Evolutionary conservation across 176 grass and related monocot species (phyloP).

Genomic region (Musa acuminata): DNA sequence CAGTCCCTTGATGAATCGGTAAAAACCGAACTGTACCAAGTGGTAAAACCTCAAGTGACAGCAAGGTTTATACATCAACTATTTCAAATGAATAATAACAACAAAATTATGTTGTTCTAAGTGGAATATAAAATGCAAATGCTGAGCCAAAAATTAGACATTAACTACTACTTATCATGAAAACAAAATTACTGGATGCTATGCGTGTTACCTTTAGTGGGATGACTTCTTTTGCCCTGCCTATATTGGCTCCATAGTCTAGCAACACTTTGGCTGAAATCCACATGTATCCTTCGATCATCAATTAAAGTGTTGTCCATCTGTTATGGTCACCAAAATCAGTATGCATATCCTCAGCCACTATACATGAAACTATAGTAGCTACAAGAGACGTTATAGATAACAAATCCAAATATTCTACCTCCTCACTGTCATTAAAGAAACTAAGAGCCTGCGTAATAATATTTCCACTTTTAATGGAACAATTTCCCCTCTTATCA

Average conservation of each 20-base stretch:
- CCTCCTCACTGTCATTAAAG: no score
- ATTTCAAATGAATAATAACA: neutral
- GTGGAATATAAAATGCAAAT: neutral
- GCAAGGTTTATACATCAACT: no score
- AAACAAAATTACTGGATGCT: neutral
- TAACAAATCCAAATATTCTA: no score
- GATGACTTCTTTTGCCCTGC: slow-evolving; percentile 66
- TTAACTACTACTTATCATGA: neutral
- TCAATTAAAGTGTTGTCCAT: slow-evolving; percentile 98
- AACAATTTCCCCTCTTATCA: no score
- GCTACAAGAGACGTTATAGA: neutral
- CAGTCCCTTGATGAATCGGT: no score
- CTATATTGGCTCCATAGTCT: slow-evolving; percentile 91
- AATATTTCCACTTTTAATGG: no score
- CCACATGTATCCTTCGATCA: slow-evolving; percentile 93
- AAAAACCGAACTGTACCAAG: no score
- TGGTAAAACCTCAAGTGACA: no score
- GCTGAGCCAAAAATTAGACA: neutral
- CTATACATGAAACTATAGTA: neutral
- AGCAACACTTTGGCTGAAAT: slow-evolving; percentile 97
- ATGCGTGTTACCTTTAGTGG: slow-evolving; percentile 46
- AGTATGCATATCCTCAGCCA: neutral
- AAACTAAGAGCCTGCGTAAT: no score
- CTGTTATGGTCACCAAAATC: slow-evolving; percentile 23
- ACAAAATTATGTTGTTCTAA: neutral